Conservation (phyloP, 2,329 filamentous ascomycete species). For the Sarocladium brachiariae region DNA sequence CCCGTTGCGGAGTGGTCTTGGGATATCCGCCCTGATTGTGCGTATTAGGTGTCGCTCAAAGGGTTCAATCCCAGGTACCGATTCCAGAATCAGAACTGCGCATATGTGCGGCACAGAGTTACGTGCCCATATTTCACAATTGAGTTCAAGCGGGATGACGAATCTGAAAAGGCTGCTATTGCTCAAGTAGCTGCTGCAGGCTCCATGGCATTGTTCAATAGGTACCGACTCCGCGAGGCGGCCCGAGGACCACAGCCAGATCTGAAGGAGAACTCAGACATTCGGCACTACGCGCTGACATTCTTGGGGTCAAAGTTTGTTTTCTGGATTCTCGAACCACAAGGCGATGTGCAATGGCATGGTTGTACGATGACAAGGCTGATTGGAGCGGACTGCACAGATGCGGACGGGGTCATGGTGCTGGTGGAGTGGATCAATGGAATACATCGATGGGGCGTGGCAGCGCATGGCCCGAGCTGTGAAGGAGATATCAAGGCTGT, state of each 20-base stretch:
- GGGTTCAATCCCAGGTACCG: background rate
- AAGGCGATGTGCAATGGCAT: background rate
- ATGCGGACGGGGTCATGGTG: background rate
- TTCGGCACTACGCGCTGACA: background rate
- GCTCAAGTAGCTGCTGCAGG: background rate
- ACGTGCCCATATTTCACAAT: background rate
- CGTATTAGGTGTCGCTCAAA: background rate
- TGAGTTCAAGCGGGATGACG: background rate
- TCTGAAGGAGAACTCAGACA: background rate
- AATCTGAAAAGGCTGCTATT: background rate
- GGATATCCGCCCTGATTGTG: slow-evolving; percentile 5
- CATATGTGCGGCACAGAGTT: background rate
- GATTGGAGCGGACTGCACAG: background rate
- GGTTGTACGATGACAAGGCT: slow-evolving; percentile 1
- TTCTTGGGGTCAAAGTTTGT: background rate
- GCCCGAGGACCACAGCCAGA: background rate
- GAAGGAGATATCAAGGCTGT: background rate
- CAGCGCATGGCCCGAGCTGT: background rate
- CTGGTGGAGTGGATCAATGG: background rate
- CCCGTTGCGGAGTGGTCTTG: slow-evolving; percentile 8
- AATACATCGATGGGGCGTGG: background rate
- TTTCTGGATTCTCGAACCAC: slow-evolving; percentile 1
- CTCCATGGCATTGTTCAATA: background rate
- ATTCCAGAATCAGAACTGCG: background rate
- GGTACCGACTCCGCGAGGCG: background rate